Evolutionary conservation across 768 basidiomycete genomes (phyloP).

Genomic region (Lactifluus volemus): DNA sequence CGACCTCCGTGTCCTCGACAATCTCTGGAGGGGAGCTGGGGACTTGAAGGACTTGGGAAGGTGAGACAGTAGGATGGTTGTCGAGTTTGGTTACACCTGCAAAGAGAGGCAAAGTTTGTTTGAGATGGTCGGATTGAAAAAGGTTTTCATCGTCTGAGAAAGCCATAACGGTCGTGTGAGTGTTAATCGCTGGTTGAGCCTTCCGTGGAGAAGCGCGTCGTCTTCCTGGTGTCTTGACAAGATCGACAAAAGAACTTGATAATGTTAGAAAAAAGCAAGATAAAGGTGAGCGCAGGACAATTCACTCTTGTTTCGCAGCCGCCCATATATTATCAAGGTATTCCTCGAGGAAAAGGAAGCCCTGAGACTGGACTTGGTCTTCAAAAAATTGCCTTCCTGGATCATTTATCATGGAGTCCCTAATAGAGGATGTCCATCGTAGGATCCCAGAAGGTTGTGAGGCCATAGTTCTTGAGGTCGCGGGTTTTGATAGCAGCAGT

Average conservation of each 20-base stretch:
- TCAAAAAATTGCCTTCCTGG: conserved; percentile 62
- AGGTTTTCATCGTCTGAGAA: conserved; percentile 55
- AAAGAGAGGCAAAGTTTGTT: not conserved
- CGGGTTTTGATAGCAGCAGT: not conserved
- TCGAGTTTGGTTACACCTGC: not conserved
- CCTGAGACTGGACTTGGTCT: conserved; percentile 65
- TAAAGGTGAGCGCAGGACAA: not conserved
- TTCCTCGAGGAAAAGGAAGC: conserved; percentile 71
- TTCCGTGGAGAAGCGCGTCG: conserved; percentile 50
- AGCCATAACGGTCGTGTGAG: conserved; percentile 33
- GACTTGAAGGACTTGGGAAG: not conserved
- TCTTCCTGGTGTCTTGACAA: conserved; percentile 78
- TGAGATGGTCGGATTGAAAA: conserved; percentile 4
- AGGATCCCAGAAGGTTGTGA: conserved; percentile 38
- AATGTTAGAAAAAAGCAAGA: not conserved
- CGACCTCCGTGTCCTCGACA: conserved; percentile 8
- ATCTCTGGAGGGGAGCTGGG: not conserved
- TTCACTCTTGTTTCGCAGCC: conserved; percentile 57
- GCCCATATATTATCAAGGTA: conserved; percentile 65
- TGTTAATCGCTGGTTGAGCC: conserved; percentile 32
- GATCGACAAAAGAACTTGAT: conserved; percentile 59
- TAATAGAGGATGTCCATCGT: conserved; percentile 60
- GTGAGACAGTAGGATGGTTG: not conserved
- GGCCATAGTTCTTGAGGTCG: conserved; percentile 6
- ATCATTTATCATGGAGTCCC: conserved; percentile 62